Percentiles rank a stretch among this genome's conserved stretches.
These are phyloP conservation scores for Chaetothyriales sp. DNA, from an alignment of 2,329 filamentous ascomycete species.

Conservation along the genomic window DNA sequence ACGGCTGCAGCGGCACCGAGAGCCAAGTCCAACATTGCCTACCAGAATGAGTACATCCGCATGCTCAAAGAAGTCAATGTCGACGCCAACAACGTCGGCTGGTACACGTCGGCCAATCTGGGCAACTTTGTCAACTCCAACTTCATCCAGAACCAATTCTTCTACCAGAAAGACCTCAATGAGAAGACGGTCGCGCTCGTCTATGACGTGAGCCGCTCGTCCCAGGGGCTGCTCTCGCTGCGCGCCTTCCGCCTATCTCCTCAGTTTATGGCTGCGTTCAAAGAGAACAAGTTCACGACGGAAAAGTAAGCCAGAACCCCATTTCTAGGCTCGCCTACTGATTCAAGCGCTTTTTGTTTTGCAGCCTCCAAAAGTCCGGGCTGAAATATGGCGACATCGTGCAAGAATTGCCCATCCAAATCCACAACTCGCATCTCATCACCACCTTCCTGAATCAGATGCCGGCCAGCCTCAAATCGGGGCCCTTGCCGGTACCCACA, in stretches of 20 bases:
- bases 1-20: constrained; percentile 78
- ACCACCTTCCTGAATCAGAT: constrained; percentile 92
- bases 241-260: constrained; percentile 83
- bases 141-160: constrained; percentile 95
- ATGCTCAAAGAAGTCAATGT: constrained; percentile 95
- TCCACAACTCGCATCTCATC: constrained; percentile 96
- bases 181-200: constrained; percentile 78
- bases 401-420: constrained; percentile 70
- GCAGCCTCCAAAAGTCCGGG: constrained; percentile 83
- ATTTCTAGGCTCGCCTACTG: constrained; percentile 1
- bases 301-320: constrained; percentile 56
- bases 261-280: constrained; percentile 78
- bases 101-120: constrained; percentile 98
- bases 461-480: constrained; percentile 43
- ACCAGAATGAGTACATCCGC: constrained; percentile 95
- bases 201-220: constrained; percentile 89
- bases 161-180: constrained; percentile 88
- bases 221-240: constrained; percentile 78
- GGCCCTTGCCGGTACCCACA: constrained; percentile 48
- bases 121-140: constrained; percentile 92
- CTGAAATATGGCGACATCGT: constrained; percentile 89
- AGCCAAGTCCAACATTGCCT: constrained; percentile 74
- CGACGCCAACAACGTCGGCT: constrained; percentile 93
- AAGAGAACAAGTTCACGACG: constrained; percentile 94
- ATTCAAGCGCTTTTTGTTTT: constrained; percentile 3